A percentile compares a stretch with the other conserved stretches of the same genome.
These are phyloP conservation scores for Aspergillus ellipticus DNA, from an alignment of 495 filamentous ascomycete genomes.

Conservation along the genomic window DNA sequence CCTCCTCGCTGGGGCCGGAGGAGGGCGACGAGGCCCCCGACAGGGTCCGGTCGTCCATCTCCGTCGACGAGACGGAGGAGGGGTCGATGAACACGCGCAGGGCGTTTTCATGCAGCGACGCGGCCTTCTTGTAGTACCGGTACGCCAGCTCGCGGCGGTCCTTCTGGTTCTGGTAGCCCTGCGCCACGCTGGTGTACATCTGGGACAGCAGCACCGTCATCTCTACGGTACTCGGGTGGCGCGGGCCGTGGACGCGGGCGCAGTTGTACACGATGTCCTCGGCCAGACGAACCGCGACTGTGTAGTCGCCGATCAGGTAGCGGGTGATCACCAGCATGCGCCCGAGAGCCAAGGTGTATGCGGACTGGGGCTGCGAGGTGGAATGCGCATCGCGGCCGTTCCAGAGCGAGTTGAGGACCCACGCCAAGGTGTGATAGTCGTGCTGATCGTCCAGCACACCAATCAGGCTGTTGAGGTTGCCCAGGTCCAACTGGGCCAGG, in stretches of 20 bases:
- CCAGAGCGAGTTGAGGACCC: slow-evolving; percentile 34
- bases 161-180: slow-evolving; percentile 30
- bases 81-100: slow-evolving; percentile 36
- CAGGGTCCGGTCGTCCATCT: slow-evolving; percentile 17
- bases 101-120: slow-evolving; percentile 34
- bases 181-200: slow-evolving; percentile 36
- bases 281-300: slow-evolving; percentile 32
- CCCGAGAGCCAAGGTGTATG: slow-evolving; percentile 31
- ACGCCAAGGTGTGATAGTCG: slow-evolving; percentile 36
- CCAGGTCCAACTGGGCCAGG: slow-evolving; percentile 25
- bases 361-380: slow-evolving; percentile 14
- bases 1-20: slow-evolving; percentile 10
- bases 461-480: slow-evolving; percentile 33
- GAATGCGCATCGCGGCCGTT: slow-evolving; percentile 27
- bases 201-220: slow-evolving; percentile 38
- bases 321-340: slow-evolving; percentile 37
- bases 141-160: slow-evolving; percentile 30
- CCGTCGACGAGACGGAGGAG: slow-evolving; percentile 13
- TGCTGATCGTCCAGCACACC: slow-evolving; percentile 33
- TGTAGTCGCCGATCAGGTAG: slow-evolving; percentile 29
- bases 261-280: slow-evolving; percentile 44
- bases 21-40: slow-evolving; percentile 14
- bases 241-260: slow-evolving; percentile 34
- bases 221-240: slow-evolving; percentile 32
- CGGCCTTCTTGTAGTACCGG: slow-evolving; percentile 42